Base-by-base conservation (phyloP, 805 yeast species). In the Hanseniaspora thailandica region DNA sequence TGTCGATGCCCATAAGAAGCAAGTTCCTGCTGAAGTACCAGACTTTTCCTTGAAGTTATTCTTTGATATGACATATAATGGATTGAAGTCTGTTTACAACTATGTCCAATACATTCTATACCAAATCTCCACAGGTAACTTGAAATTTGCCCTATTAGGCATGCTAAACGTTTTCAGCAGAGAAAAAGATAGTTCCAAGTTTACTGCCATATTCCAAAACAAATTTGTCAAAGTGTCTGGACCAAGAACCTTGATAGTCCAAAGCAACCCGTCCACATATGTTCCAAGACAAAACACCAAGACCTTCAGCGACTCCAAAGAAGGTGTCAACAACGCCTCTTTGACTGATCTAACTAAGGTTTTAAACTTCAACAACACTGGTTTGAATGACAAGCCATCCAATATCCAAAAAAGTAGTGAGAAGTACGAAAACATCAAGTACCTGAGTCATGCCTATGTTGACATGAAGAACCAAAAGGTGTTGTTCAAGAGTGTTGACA, bases 241-340 rank as follows among this genome's bases (percentile, higher is more conserved):
- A 2, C 70, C 70, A 47, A 63, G 70, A 58, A 58, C 62, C 8
- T 30, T 67, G 9, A 54, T 66, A n/a, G 58, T 67, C 1, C 70
- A 67, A 56, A 64, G 60, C 46, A 53, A 53, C 34, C 43, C 47
- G 19, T 25, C 45, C 10, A 47, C 38, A 13, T 41, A 44, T 45
- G 28, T 36, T 48, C 44, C 57, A 51, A 46, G 40, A 22, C 33
- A 53, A 28, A 26, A 17, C 15, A 36, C 30, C 30, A 46, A 52
- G 40, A 46, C 56, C 12, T 26, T 39, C 13, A 26, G 39, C 7
- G 28, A 49, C 17, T 33, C 39, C 26, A 48, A 58, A 35, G 33
- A 33, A 15, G 41, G 49, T 5, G 47, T 53, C 36, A 57, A 48
- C 10, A 46, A 51, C 12, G 20, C 45, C 9, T 9, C 48, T 17